phyloP scores from a whole-genome alignment of 2,329 filamentous ascomycete genomes.

The Cladophialophora yegresii region DNA sequence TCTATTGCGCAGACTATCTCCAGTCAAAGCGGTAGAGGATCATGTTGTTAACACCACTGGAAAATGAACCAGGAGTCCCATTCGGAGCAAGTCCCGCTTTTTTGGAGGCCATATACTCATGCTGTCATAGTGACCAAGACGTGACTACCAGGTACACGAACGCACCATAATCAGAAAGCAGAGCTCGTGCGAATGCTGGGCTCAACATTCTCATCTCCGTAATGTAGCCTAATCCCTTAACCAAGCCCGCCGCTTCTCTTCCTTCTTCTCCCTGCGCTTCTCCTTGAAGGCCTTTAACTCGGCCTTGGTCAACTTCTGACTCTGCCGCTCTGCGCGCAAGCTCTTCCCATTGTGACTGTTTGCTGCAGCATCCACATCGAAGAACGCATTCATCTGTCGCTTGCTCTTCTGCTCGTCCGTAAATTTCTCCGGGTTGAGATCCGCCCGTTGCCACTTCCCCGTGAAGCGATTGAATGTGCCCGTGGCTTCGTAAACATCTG shows the following conservation, averaged over 20 bases:
- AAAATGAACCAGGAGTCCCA: background rate
- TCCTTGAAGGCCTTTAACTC: conserved; percentile 91
- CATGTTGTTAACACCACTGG: background rate
- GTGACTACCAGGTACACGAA: background rate
- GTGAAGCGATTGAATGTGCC: conserved; percentile 91
- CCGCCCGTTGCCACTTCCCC: conserved; percentile 72
- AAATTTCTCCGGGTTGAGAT: conserved; percentile 71
- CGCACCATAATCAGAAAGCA: background rate
- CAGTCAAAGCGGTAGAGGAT: background rate
- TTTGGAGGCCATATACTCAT: background rate
- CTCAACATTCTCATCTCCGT: background rate
- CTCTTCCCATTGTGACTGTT: conserved; percentile 88
- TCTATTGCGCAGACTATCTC: background rate
- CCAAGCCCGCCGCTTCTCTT: conserved; percentile 93
- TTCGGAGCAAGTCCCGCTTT: conserved; percentile 11
- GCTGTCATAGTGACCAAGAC: background rate
- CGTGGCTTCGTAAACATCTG: conserved; percentile 63
- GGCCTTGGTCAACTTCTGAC: conserved; percentile 78
- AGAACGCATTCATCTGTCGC: conserved; percentile 90
- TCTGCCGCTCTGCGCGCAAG: conserved; percentile 83
- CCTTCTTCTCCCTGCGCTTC: conserved; percentile 84
- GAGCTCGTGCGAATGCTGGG: background rate
- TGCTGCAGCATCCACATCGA: conserved; percentile 91
- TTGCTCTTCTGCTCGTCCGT: conserved; percentile 83
- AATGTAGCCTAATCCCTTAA: conserved; percentile 67